Conservation (phyloP, 495 filamentous ascomycete genomes). For the Lentithecium fluviatile region DNA sequence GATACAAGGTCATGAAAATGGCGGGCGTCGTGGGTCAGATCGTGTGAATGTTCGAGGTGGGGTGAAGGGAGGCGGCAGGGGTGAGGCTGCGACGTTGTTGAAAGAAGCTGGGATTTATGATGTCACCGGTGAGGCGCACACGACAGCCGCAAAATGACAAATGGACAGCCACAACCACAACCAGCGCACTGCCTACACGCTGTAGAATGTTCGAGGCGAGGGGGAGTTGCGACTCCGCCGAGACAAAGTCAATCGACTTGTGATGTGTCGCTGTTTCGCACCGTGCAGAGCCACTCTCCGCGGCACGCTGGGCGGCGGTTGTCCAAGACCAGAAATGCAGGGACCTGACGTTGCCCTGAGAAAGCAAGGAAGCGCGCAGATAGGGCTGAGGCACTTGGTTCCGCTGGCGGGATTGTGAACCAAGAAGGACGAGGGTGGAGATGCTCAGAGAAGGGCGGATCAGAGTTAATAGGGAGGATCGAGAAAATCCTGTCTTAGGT, state of each 20-base stretch:
- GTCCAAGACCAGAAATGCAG: neutral
- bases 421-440: constrained; percentile 8
- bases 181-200: too few species aligned
- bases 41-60: too few species aligned
- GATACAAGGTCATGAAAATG: neutral
- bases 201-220: too few species aligned
- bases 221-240: too few species aligned
- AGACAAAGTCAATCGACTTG: too few species aligned
- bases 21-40: neutral
- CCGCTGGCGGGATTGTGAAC: neutral
- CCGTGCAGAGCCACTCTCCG: neutral
- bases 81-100: too few species aligned
- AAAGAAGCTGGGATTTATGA: too few species aligned
- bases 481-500: neutral
- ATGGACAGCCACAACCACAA: too few species aligned
- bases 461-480: constrained; percentile 5
- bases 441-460: neutral
- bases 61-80: too few species aligned
- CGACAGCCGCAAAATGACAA: too few species aligned
- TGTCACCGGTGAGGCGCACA: too few species aligned
- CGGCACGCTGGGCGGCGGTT: neutral
- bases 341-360: neutral
- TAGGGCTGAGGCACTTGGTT: constrained; percentile 13
- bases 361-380: neutral
- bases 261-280: neutral